These are phyloP conservation scores for Halenospora varia DNA, from an alignment of 495 filamentous ascomycete species.

Conservation along the genomic window DNA sequence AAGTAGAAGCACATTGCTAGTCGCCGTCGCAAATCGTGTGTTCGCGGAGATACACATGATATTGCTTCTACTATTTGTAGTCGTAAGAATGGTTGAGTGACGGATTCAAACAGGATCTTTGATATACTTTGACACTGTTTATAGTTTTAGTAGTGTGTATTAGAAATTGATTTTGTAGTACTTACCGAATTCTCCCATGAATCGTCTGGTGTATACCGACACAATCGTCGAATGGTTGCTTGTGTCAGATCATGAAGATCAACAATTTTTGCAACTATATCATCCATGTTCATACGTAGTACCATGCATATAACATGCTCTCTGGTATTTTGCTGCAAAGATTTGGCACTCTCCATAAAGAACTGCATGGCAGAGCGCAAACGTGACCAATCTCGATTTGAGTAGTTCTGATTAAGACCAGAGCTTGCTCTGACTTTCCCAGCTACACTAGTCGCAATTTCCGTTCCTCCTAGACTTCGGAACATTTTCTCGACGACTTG, in stretches of 20 bases:
- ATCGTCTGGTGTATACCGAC: constrained; percentile 8
- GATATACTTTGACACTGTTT: constrained; percentile 52
- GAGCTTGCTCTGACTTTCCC: constrained; percentile 15
- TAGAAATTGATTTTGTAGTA: background rate
- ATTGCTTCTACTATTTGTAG: constrained; percentile 57
- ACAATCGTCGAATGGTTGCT: constrained; percentile 15
- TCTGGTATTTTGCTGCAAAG: constrained; percentile 7
- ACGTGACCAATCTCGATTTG: constrained; percentile 14
- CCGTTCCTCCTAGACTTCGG: constrained; percentile 33
- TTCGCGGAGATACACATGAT: constrained; percentile 45
- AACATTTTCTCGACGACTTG: constrained; percentile 36
- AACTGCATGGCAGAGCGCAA: constrained; percentile 16
- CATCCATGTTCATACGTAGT: constrained; percentile 18
- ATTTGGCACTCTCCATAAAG: constrained; percentile 6
- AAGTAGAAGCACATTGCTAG: constrained; percentile 72
- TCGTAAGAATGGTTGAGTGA: constrained; percentile 49
- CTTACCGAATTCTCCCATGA: constrained; percentile 22
- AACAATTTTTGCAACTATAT: constrained; percentile 14
- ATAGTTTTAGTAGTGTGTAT: constrained; percentile 21
- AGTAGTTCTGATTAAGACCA: background rate
- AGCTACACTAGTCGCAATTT: constrained; percentile 24
- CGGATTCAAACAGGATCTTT: constrained; percentile 44
- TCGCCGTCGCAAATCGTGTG: constrained; percentile 62
- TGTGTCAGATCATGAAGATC: constrained; percentile 19
- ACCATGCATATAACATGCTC: constrained; percentile 13